Evolutionary conservation across 129 eudicot species (phyloP), one percentile per base, ranked within the genome.

Genomic region (Deinandra increscens): DNA sequence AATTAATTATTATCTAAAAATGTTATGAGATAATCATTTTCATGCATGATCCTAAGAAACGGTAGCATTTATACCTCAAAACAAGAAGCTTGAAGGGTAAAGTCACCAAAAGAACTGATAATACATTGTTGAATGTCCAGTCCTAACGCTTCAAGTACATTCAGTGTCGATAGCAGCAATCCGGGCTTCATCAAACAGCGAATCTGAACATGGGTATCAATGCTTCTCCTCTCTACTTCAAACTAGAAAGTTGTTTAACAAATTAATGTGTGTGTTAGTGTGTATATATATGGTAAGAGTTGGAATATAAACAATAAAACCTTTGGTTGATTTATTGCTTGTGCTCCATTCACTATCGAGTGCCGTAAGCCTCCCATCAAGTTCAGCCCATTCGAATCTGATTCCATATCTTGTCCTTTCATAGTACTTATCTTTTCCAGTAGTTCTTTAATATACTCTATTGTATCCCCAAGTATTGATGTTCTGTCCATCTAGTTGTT

Each of bases 91-190:
- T 87, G 81, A 17, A 90, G 62, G 9, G 89, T 70, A 53, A 90
- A 90, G 69, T 87, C 95, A 68, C 68, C 78, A 64, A 90, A 90
- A 34, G 86, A 84, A 63, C 97, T 87, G 2, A 87, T 69, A 10
- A 87, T 89, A 79, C 97, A 90, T 39, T 90, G 95, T 72, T 87
- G 86, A 68, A 90, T 79, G 59, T 90, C 91, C 42, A 90, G 87
- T 18, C 91, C 97, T 59, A 84, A 31, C 37, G 84, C 74, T 67
- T 90, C 95, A 14, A 90, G 63, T 8, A 89, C 87, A 49, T 78
- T 77, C 44, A 90, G 45, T 0, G 91, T 87, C 34, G 95, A 87
- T 38, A 87, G 31, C 60, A 90, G 31, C 29, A 90, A 66, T 19
- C 97, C 97, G 1, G 97, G 89, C 75, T 79, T 90, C 51, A 77